Evolutionary conservation across 2,329 filamentous ascomycete species (phyloP).

Genomic region (Ciborinia camelliae): DNA sequence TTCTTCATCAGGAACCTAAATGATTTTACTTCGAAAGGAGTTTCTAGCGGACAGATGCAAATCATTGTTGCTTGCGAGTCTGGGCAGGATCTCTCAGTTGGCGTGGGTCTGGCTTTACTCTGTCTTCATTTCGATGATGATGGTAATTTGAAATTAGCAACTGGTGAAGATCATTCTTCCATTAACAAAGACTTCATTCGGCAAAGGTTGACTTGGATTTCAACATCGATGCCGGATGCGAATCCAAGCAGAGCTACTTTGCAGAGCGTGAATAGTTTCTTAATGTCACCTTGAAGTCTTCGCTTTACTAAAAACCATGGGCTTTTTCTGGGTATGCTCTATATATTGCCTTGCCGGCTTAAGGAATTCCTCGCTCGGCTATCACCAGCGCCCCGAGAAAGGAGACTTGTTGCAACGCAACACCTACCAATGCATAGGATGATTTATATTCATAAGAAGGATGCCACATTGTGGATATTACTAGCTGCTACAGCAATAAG

Average conservation of each 20-base stretch:
- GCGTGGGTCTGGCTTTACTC: constrained; percentile 69
- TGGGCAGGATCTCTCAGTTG: constrained; percentile 77
- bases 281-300: constrained; percentile 54
- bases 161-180: constrained; percentile 6
- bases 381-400: background rate
- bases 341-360: background rate
- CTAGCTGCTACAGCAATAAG: no score
- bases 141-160: constrained; percentile 44
- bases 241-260: constrained; percentile 83
- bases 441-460: background rate
- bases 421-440: background rate
- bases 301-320: background rate
- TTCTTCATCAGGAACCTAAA: constrained; percentile 30
- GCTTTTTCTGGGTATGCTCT: background rate
- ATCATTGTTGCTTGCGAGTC: constrained; percentile 68
- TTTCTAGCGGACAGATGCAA: constrained; percentile 13
- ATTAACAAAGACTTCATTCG: constrained; percentile 77
- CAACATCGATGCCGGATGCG: constrained; percentile 71
- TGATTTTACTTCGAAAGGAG: background rate
- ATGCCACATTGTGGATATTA: background rate
- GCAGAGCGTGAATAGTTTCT: constrained; percentile 86
- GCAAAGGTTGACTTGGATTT: constrained; percentile 75
- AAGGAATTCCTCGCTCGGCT: background rate
- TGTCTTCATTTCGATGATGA: constrained; percentile 69
- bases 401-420: background rate